Percentiles rank a stretch among this genome's conserved stretches.
phyloP scores from a whole-genome alignment of 2,329 filamentous ascomycete species.

The Pseudogymnoascus sp. region DNA sequence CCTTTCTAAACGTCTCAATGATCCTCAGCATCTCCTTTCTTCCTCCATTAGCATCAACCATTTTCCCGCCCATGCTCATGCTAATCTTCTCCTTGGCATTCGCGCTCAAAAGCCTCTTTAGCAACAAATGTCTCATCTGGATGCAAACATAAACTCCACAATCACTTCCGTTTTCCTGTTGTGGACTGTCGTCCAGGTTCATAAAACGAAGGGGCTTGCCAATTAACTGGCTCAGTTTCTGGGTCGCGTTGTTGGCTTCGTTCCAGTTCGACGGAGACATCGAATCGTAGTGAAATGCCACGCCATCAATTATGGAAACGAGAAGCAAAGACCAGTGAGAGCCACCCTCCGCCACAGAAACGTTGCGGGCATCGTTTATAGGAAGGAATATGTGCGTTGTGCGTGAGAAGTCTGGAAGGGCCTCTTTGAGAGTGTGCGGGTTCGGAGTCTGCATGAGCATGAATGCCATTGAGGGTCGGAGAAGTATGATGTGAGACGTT shows the following conservation, averaged over 20 bases:
- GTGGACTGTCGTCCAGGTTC: constrained; percentile 75
- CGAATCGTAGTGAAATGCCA: constrained; percentile 96
- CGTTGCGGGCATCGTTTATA: constrained; percentile 79
- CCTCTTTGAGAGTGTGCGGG: constrained; percentile 49
- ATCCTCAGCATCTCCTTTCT: constrained; percentile 87
- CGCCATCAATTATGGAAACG: constrained; percentile 77
- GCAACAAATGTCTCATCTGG: constrained; percentile 85
- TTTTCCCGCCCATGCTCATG: constrained; percentile 85
- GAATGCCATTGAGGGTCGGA: constrained; percentile 88
- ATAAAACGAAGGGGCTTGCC: constrained; percentile 63
- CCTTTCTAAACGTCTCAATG: constrained; percentile 78
- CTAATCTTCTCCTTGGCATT: constrained; percentile 79
- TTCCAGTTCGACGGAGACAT: constrained; percentile 66
- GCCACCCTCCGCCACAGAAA: constrained; percentile 74
- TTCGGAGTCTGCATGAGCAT: constrained; percentile 71
- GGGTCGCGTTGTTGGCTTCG: constrained; percentile 62
- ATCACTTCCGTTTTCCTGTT: constrained; percentile 87
- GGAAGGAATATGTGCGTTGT: constrained; percentile 93
- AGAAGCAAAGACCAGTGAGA: constrained; percentile 92
- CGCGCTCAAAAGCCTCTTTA: constrained; percentile 72
- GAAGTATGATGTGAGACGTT: constrained; percentile 77
- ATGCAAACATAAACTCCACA: constrained; percentile 96
- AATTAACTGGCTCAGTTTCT: constrained; percentile 63
- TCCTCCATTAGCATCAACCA: constrained; percentile 71
- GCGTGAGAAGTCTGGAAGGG: constrained; percentile 70